Percentiles rank a stretch among this genome's conserved stretches.
These are phyloP conservation scores for thale cress (Arabidopsis thaliana) DNA, from an alignment of 345 rosid genomes.

Conservation along the genomic window DNA sequence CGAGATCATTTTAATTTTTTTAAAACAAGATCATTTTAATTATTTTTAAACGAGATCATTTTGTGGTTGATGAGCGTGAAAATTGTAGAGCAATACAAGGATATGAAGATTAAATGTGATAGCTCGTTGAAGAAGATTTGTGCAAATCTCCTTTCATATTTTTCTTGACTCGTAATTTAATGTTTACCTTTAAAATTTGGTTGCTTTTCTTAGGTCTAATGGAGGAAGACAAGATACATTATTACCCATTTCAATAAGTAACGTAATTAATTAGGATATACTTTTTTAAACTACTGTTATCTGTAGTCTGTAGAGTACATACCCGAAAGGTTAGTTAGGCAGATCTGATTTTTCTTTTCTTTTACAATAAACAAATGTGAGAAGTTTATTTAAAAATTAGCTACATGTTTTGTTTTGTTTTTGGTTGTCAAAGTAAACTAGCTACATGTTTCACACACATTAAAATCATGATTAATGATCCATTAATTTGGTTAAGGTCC, in stretches of 20 bases:
- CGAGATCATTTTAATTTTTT: no score
- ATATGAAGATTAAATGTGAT: neutral
- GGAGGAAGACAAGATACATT: neutral
- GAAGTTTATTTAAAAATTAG: constrained; percentile 10
- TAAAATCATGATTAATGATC: constrained; percentile 38
- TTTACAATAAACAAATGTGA: constrained; percentile 19
- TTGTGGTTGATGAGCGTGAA: constrained; percentile 8
- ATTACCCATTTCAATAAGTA: neutral
- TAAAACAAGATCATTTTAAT: no score
- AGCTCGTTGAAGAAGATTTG: neutral
- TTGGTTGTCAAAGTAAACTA: neutral
- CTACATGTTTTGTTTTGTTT: constrained; percentile 19
- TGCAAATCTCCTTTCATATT: neutral
- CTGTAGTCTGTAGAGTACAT: constrained; percentile 4
- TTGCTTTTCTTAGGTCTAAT: neutral
- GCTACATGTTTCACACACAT: constrained; percentile 40
- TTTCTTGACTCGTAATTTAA: neutral
- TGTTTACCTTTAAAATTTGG: neutral
- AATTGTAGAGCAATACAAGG: neutral
- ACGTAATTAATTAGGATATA: no score
- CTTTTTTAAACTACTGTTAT: neutral
- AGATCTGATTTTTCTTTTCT: neutral
- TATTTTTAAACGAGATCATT: neutral
- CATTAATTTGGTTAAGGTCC: constrained; percentile 41
- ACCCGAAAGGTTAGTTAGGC: constrained; percentile 21